phyloP scores from a whole-genome alignment of 257 asterid species.

The Solanum etuberosum region DNA sequence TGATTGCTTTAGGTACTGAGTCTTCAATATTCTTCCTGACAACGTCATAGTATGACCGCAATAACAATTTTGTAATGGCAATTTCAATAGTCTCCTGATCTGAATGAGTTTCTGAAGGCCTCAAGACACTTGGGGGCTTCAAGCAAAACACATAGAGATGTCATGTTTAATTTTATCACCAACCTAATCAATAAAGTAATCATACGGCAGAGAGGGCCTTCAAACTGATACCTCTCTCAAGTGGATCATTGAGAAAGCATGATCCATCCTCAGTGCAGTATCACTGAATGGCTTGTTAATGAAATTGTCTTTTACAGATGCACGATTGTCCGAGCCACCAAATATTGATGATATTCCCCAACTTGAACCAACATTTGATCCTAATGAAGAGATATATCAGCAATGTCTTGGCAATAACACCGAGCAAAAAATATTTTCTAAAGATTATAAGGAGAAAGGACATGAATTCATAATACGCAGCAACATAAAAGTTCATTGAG shows the following conservation, averaged over 20 bases:
- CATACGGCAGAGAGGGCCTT: background rate
- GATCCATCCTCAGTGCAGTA: constrained; percentile 50
- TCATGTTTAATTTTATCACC: background rate
- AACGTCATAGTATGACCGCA: constrained; percentile 76
- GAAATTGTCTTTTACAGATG: constrained; percentile 45
- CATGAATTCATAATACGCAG: background rate
- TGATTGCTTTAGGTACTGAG: constrained; percentile 76
- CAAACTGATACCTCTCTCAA: constrained; percentile 53
- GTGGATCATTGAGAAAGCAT: constrained; percentile 52
- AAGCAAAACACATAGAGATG: background rate
- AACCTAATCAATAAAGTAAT: background rate
- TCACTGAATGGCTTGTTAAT: constrained; percentile 39
- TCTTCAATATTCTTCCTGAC: constrained; percentile 80
- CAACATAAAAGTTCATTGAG: background rate
- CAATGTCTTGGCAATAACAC: background rate
- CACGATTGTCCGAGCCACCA: constrained; percentile 55
- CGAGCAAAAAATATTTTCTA: background rate
- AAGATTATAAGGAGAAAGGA: background rate
- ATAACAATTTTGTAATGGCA: constrained; percentile 46
- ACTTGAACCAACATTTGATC: constrained; percentile 41
- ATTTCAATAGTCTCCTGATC: constrained; percentile 66
- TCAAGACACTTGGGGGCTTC: constrained; percentile 79
- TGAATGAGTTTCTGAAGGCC: constrained; percentile 65
- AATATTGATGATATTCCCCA: constrained; percentile 97
- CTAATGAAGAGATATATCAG: constrained; percentile 21